phyloP scores from a whole-genome alignment of 345 rosid genomes.

The Boechera stricta region DNA sequence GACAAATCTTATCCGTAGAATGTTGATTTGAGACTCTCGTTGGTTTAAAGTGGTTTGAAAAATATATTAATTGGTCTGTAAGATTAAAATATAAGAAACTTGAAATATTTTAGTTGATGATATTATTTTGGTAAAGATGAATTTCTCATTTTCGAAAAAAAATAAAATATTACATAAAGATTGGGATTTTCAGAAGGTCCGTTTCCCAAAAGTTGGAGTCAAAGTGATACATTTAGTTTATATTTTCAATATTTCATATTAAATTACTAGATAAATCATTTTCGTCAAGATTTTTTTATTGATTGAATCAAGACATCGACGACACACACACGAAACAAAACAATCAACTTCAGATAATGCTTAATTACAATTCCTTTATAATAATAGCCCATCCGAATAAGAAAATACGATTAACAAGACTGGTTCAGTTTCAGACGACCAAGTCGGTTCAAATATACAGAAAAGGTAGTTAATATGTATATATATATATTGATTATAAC shows the following conservation, averaged over 20 bases:
- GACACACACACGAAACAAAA: not conserved
- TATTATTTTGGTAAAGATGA: not conserved
- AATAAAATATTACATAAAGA: not conserved
- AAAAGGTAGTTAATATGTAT: not conserved
- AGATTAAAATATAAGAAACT: not conserved
- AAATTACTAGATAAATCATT: constrained; percentile 14
- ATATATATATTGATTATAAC: not conserved
- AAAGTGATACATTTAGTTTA: constrained; percentile 21
- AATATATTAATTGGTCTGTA: not conserved
- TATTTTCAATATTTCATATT: not conserved
- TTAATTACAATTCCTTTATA: not conserved
- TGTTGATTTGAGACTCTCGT: constrained; percentile 16
- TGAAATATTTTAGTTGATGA: not conserved
- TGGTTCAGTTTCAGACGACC: constrained; percentile 7
- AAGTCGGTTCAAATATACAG: constrained; percentile 5
- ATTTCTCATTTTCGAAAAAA: not conserved
- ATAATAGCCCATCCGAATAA: not conserved
- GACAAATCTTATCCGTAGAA: constrained; percentile 30
- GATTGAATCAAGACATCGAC: constrained; percentile 25
- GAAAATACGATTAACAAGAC: constrained; percentile 5
- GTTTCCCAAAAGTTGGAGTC: constrained; percentile 10
- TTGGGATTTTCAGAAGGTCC: not conserved
- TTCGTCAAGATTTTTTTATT: constrained; percentile 10
- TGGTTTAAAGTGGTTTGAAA: not conserved
- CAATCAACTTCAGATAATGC: not conserved